A percentile compares a stretch with the other conserved stretches of the same genome.
phyloP scores from a whole-genome alignment of 2,329 filamentous ascomycete genomes.

The Apiospora kogelbergensis region DNA sequence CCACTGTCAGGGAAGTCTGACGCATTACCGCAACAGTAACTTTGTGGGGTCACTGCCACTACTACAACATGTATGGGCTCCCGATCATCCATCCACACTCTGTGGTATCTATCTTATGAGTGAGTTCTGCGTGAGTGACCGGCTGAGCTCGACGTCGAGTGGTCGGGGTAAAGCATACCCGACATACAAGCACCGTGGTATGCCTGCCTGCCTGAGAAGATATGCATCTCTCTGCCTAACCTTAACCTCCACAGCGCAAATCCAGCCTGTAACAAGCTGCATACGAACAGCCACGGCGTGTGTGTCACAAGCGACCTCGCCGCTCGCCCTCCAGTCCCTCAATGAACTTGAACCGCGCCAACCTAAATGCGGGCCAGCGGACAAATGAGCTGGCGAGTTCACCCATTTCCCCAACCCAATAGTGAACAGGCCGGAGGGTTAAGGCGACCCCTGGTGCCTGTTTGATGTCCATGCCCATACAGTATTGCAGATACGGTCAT shows the following conservation, averaged over 20 bases:
- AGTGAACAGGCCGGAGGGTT: neutral
- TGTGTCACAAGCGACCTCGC: slow-evolving; percentile 2
- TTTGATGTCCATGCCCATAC: neutral
- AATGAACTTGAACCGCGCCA: slow-evolving; percentile 2
- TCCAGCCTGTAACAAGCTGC: slow-evolving; percentile 4
- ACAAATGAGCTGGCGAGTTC: slow-evolving; percentile 3
- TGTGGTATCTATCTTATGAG: neutral
- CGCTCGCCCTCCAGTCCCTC: neutral
- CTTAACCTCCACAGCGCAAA: neutral
- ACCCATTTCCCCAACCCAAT: slow-evolving; percentile 1
- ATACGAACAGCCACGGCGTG: neutral
- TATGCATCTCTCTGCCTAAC: neutral
- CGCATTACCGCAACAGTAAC: slow-evolving; percentile 6
- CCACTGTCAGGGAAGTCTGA: neutral
- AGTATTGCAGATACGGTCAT: neutral
- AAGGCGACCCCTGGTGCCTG: slow-evolving; percentile 5
- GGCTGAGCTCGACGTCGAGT: neutral
- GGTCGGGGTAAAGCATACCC: neutral
- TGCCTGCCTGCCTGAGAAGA: neutral
- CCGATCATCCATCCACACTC: neutral
- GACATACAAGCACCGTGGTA: too few species aligned
- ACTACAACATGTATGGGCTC: neutral
- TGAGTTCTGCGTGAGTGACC: neutral
- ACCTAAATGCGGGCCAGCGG: slow-evolving; percentile 3
- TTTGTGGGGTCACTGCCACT: neutral